Evolutionary conservation across 768 basidiomycete species (phyloP).

Genomic region (Suillus cothurnatus): DNA sequence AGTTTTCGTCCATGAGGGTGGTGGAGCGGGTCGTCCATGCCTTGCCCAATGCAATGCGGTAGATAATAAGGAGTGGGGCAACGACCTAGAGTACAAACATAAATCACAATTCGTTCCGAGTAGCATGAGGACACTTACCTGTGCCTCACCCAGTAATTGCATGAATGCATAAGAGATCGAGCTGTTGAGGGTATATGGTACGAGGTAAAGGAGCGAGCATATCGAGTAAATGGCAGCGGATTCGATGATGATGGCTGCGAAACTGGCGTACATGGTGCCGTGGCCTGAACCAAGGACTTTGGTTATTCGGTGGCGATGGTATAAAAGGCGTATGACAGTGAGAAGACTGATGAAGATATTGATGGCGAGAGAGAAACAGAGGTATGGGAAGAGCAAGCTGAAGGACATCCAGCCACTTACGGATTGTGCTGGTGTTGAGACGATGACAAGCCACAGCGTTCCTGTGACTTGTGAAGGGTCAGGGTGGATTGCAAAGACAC

Average conservation of each 20-base stretch:
- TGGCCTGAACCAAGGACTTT: conserved; percentile 30
- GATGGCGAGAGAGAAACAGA: conserved; percentile 35
- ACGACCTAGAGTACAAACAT: conserved; percentile 37
- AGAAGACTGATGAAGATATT: conserved; percentile 34
- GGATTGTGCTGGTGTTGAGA: conserved; percentile 25
- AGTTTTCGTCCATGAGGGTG: conserved; percentile 7
- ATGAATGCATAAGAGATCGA: conserved; percentile 31
- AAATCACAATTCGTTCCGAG: background rate
- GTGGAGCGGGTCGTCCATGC: conserved; percentile 38
- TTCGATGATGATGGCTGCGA: conserved; percentile 38
- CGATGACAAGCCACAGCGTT: conserved; percentile 30
- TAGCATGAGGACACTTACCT: conserved; percentile 19
- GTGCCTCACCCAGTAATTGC: conserved; percentile 33
- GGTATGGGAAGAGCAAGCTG: conserved; percentile 33
- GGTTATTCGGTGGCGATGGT: conserved; percentile 28
- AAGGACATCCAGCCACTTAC: conserved; percentile 33
- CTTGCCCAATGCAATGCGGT: conserved; percentile 47
- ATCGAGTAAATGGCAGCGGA: conserved; percentile 37
- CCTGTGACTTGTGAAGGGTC: conserved; percentile 27
- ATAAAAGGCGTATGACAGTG: conserved; percentile 34
- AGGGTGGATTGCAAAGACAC: background rate
- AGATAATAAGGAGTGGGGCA: conserved; percentile 50
- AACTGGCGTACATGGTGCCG: conserved; percentile 30
- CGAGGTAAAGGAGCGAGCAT: conserved; percentile 34
- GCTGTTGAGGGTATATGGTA: conserved; percentile 27